Evolutionary conservation across 2,329 filamentous ascomycete species (phyloP).

Genomic region (Zalaria sp.): DNA sequence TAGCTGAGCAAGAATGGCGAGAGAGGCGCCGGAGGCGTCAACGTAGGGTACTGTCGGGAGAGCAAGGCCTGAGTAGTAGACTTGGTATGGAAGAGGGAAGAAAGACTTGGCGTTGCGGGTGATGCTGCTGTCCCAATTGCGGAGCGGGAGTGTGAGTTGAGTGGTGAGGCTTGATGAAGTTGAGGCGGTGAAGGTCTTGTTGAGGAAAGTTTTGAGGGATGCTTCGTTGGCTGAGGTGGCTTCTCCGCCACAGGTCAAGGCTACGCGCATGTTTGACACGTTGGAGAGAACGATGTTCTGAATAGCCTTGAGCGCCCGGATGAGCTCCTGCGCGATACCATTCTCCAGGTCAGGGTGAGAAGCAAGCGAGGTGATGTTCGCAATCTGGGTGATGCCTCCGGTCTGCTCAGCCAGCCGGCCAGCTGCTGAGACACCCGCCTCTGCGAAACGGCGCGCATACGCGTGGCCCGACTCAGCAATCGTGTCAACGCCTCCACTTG

Average conservation of each 20-base stretch:
- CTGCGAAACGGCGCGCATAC: conserved; percentile 72
- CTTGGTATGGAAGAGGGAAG: conserved; percentile 90
- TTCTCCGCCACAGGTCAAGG: conserved; percentile 72
- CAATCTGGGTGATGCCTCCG: conserved; percentile 80
- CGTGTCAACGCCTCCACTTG: conserved; percentile 80
- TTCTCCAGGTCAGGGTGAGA: conserved; percentile 60
- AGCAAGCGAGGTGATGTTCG: conserved; percentile 67
- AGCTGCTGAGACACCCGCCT: conserved; percentile 60
- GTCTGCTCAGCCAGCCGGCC: conserved; percentile 69
- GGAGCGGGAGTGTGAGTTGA: conserved; percentile 6
- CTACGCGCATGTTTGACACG: conserved; percentile 52
- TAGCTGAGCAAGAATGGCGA: conserved; percentile 81
- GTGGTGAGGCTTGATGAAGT: conserved; percentile 16
- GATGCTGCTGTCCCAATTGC: conserved; percentile 16
- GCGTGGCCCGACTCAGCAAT: conserved; percentile 84
- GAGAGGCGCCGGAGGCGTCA: conserved; percentile 57
- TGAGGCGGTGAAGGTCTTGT: conserved; percentile 6
- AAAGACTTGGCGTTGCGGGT: conserved; percentile 53
- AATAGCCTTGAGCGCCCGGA: conserved; percentile 66
- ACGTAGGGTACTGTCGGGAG: conserved; percentile 76
- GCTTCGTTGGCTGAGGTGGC: conserved; percentile 56
- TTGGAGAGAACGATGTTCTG: conserved; percentile 63
- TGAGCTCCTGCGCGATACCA: conserved; percentile 39
- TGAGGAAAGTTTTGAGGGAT: conserved; percentile 57
- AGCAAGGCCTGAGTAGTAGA: conserved; percentile 81